Base-by-base conservation (phyloP, 192 early-diverging fungal genomes). In the Backusella tuberculispora region DNA sequence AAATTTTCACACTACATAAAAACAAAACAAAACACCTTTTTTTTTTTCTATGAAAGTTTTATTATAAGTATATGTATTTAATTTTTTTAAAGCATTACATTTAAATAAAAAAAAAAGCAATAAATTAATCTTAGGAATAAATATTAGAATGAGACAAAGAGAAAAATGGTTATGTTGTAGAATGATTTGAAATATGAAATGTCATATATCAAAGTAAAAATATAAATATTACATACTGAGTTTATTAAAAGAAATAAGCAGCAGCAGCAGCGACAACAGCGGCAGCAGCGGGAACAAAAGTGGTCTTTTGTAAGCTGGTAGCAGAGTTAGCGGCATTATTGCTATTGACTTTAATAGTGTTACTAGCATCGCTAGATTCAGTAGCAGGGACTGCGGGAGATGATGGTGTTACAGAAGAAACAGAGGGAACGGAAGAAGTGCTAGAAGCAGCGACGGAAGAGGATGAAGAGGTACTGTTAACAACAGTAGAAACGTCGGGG, bases 401-500 rank as follows among this genome's bases (percentile, higher is more conserved):
- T 34, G 29, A 34, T 34, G 69, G 12, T 45, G 44, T 6, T 46
- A 38, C 29, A 19, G 69, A 71, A 10, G 69, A 53, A 71, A 17
- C 67, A 46, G 74, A 14, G 12, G 74, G 69, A 38, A 29, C 8
- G 24, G 14, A 24, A 24, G 64, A 19, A 68, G 37, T 10, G 40
- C 3, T 15, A 44, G 40, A 40, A 14, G 29, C 26, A 38, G 64
- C 4, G 6, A 10, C 17, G 10, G 38, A 0, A 15, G 48, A 26
- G 46, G 75, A 63, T n/a, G 41, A 13, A 67, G 21, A 26, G 26
- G 53, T 9, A 66, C 34, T n/a, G 3, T 26, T 14, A 43, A 34
- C 37, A 13, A 43, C 37, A 42, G 19, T 19, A 34, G 72, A 78
- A 73, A 70, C 76, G 74, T 43, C 80, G 19, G 42, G 38, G 19